A percentile compares a stretch with the other conserved stretches of the same genome.
phyloP scores from a whole-genome alignment of 192 early-diverging fungal species.

The Linnemannia elongata region DNA sequence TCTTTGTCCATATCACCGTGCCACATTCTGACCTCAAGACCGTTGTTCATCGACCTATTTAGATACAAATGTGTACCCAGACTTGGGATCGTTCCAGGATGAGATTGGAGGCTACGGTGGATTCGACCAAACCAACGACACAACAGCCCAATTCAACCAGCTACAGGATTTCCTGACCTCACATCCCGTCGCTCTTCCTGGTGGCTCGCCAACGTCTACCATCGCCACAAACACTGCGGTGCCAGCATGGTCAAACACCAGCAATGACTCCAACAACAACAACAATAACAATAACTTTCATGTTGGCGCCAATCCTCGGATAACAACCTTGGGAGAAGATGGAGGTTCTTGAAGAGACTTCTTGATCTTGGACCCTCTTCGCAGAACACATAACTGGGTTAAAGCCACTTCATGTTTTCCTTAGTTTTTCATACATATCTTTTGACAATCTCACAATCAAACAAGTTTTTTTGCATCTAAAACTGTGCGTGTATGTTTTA shows the following conservation, averaged over 20 bases:
- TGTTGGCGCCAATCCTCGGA: constrained; percentile 34
- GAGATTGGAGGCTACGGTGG: neutral
- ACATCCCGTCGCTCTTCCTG: neutral
- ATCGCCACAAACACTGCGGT: neutral
- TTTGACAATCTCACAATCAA: neutral
- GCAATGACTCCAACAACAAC: neutral
- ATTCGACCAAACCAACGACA: neutral
- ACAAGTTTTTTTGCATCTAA: neutral
- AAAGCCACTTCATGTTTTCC: neutral
- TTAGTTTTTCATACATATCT: neutral
- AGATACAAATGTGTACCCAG: constrained; percentile 1
- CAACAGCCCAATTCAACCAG: neutral
- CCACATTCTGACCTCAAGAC: neutral
- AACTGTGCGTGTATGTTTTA: neutral
- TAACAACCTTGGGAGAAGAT: constrained; percentile 33
- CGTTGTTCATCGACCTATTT: neutral
- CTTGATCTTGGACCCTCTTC: constrained; percentile 30
- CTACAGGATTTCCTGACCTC: neutral
- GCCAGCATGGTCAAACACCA: neutral
- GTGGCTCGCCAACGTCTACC: neutral
- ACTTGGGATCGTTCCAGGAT: constrained; percentile 13
- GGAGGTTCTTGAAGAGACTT: constrained; percentile 35
- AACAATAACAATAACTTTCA: neutral
- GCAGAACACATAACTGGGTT: neutral
- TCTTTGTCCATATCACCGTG: no score